Percentiles rank a stretch among this genome's conserved stretches.
Conservation (phyloP, 2,329 filamentous ascomycete species). For the Ilyonectria mors-panacis region DNA sequence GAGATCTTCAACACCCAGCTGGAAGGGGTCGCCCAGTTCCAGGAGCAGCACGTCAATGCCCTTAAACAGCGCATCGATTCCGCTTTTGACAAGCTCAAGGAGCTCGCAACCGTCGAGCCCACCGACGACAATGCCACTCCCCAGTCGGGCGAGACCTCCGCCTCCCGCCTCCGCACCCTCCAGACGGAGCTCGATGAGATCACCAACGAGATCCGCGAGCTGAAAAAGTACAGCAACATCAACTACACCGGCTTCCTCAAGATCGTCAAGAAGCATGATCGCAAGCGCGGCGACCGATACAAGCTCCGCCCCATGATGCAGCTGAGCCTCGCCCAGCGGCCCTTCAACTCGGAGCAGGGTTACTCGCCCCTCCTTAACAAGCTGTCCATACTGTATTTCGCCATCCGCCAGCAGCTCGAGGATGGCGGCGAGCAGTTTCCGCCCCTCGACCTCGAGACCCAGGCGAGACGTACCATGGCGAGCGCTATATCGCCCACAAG, state of each 20-base stretch:
- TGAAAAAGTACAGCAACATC: conserved; percentile 95
- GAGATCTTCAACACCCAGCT: conserved; percentile 95
- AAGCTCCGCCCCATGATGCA: conserved; percentile 93
- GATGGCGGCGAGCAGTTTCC: conserved; percentile 58
- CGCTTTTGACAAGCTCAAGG: conserved; percentile 80
- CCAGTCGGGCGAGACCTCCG: conserved; percentile 62
- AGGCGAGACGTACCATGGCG: conserved; percentile 73
- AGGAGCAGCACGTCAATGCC: conserved; percentile 79
- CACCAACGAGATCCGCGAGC: conserved; percentile 90
- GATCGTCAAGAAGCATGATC: conserved; percentile 98
- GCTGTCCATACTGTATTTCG: conserved; percentile 95
- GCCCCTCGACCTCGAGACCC: conserved; percentile 64
- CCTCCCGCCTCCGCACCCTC: conserved; percentile 75
- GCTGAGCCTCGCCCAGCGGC: conserved; percentile 85
- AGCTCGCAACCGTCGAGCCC: conserved; percentile 73
- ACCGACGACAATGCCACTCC: conserved; percentile 67
- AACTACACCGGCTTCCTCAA: conserved; percentile 99
- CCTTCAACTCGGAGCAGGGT: conserved; percentile 92
- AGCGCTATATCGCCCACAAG: conserved; percentile 88
- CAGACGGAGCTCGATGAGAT: conserved; percentile 87
- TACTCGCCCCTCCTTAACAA: conserved; percentile 92
- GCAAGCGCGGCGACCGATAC: conserved; percentile 88
- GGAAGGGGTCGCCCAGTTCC: conserved; percentile 94
- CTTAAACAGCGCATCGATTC: conserved; percentile 69
- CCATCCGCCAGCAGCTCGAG: conserved; percentile 87